Base-by-base conservation (phyloP, 768 basidiomycete species). In the Chiua virens region DNA sequence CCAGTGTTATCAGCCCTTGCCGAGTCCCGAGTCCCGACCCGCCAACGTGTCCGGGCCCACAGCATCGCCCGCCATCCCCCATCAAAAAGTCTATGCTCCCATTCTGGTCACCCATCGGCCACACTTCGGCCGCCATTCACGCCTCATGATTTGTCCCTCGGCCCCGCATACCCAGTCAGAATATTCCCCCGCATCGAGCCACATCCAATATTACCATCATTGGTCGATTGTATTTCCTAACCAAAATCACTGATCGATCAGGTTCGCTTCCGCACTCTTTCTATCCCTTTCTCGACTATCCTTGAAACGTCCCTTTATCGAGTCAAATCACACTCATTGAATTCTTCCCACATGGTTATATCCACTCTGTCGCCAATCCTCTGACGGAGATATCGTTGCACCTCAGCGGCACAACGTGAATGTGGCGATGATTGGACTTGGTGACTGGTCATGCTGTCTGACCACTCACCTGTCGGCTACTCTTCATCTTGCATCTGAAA, bases 81-180 rank as follows among this genome's bases (percentile, higher is more conserved):
- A 64, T 64, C 61, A 58, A 52, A 54, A 54, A 44, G 47, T 36
- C 50, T 62, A 59, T 59, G 60, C 54, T 32, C 46, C 41, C 30
- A 20, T 48, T 21, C 42, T 32, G 18, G 21, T 3, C 14, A 44
- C 9, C 28, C 18, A 32, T 15, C 34, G 34, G 45, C 43, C 54
- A 32, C 54, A 30, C 25, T 51, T 46, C 42, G 41, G 21, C 49
- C 42, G 36, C 50, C 40, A 51, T 47, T 27, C 30, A 5, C 30
- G 30, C 30, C 11, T 30, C 11, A 14, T 30, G 30, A 30, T 30
- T 30, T 13, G 43, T 30, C 41, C 17, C 45, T 67, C 66, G 66
- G 66, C 52, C 57, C 66, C 66, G 67, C 63, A 8, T n/a, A 49
- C 6, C 27, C 27, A 4, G 27, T 27, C 25, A 25, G 25, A 25